Evolutionary conservation across 306 rosid genomes (phyloP), one percentile per base, ranked within the genome.

Genomic region (Lupinus albus): DNA sequence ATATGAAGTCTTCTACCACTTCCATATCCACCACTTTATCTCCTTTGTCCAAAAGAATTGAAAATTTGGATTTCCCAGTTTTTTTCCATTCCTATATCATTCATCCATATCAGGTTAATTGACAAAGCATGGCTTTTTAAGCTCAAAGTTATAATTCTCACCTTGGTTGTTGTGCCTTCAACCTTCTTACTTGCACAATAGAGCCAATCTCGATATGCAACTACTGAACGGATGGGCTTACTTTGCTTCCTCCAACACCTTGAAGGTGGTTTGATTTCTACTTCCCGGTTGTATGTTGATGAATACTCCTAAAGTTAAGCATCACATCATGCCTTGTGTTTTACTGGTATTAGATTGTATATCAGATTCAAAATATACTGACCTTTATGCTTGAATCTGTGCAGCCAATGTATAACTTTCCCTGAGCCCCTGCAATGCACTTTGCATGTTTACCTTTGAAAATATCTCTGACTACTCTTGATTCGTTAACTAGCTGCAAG

Each of bases 321-420:
- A 53, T 56, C 14, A 76, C 13, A 32, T 81, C 54, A 62, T 56
- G 15, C 68, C 68, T 42, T 67, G 50, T 57, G 21, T 61, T 61
- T 20, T 46, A 9, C 44, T 53, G 70, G 41, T 71, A 14, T 51
- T 11, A 16, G 39, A 51, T 30, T 75, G 38, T 21, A 51, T 63
- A 44, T 47, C 50, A 53, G 54, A 45, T 59, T 54, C 64, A 36
- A 35, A 33, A 72, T 33, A 33, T 6, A 73, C 82, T 52, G 64
- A 86, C 96, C 81, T 83, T 87, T 77, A 89, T 86, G 83, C 92
- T 86, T 74, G 96, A 83, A 78, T 89, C 84, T 39, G 84, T 75
- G 84, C 90, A 89, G 48, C 96, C 96, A 67, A 71, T 83, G 44
- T 82, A 89, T 50, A 86, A 65, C 82, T 81, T 89, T 58, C 88